phyloP scores from a whole-genome alignment of 441 rosid genomes.

The Eruca vesicaria region DNA sequence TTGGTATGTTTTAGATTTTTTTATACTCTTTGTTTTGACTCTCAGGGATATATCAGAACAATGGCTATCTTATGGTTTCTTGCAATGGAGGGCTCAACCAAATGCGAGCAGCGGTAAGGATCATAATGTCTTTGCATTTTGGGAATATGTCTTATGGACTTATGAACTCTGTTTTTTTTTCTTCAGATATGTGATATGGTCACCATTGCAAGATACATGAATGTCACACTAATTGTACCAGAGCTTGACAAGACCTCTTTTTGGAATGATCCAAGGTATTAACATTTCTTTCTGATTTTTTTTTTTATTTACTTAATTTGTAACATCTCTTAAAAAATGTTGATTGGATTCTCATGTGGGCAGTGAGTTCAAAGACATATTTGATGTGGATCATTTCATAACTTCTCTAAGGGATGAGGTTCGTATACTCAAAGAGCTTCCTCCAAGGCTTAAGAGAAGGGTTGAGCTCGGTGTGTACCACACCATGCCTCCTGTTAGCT shows the following conservation, averaged over 20 bases:
- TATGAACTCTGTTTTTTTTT: neutral
- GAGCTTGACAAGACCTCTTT: constrained; percentile 91
- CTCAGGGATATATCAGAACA: constrained; percentile 90
- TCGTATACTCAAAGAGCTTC: constrained; percentile 85
- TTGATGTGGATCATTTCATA: constrained; percentile 92
- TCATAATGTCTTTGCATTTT: neutral
- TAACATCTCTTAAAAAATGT: neutral
- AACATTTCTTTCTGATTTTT: neutral
- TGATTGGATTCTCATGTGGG: neutral
- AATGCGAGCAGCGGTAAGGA: constrained; percentile 96
- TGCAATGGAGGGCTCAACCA: constrained; percentile 99
- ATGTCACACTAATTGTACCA: constrained; percentile 91
- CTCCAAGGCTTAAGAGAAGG: constrained; percentile 85
- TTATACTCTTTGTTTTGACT: neutral
- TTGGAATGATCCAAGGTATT: constrained; percentile 95
- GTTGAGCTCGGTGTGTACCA: constrained; percentile 64
- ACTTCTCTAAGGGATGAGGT: constrained; percentile 90
- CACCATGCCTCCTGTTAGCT: constrained; percentile 91
- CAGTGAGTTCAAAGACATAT: constrained; percentile 95
- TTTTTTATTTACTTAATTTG: neutral
- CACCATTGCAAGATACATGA: constrained; percentile 76
- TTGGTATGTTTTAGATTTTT: neutral
- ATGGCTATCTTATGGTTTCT: constrained; percentile 95
- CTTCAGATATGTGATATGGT: constrained; percentile 93
- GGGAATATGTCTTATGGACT: neutral